Evolutionary conservation across 352 stramenopile species (phyloP).

Genomic region (Phytophthora tentaculata): DNA sequence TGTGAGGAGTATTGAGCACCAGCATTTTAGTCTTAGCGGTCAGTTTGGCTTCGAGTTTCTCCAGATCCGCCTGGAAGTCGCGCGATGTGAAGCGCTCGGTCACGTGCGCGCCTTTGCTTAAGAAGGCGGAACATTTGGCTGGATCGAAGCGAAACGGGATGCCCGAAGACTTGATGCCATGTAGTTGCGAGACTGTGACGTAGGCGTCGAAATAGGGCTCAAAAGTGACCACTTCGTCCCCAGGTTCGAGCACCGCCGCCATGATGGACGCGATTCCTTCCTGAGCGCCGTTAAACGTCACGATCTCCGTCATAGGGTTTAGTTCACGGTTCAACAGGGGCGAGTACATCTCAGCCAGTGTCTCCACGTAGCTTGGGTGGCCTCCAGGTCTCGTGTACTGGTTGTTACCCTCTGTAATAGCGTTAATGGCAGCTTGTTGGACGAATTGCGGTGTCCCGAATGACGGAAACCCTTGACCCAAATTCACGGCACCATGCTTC

Average conservation of each 20-base stretch:
- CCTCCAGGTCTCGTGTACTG: constrained; percentile 92
- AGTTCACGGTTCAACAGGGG: constrained; percentile 66
- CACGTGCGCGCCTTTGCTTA: constrained; percentile 26
- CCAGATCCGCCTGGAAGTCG: constrained; percentile 87
- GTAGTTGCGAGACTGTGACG: constrained; percentile 83
- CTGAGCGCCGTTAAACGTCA: constrained; percentile 89
- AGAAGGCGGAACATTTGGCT: constrained; percentile 54
- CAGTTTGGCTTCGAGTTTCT: constrained; percentile 86
- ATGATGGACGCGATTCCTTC: constrained; percentile 88
- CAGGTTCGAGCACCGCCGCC: constrained; percentile 76
- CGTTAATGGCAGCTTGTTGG: constrained; percentile 87
- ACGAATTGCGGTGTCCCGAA: constrained; percentile 93
- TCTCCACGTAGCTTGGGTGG: constrained; percentile 78
- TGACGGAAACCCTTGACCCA: constrained; percentile 97
- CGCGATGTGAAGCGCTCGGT: constrained; percentile 60
- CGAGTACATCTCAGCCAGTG: constrained; percentile 85
- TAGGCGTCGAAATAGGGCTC: constrained; percentile 94
- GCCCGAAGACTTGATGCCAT: constrained; percentile 78
- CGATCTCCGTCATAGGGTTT: constrained; percentile 81
- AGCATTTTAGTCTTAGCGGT: constrained; percentile 94
- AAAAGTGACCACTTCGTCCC: constrained; percentile 87
- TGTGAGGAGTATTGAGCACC: constrained; percentile 99
- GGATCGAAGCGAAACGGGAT: constrained; percentile 69
- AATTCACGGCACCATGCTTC: constrained; percentile 90
- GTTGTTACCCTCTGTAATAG: constrained; percentile 82